Evolutionary conservation across 768 basidiomycete species (phyloP).

Genomic region (Sarcomyxa edulis): DNA sequence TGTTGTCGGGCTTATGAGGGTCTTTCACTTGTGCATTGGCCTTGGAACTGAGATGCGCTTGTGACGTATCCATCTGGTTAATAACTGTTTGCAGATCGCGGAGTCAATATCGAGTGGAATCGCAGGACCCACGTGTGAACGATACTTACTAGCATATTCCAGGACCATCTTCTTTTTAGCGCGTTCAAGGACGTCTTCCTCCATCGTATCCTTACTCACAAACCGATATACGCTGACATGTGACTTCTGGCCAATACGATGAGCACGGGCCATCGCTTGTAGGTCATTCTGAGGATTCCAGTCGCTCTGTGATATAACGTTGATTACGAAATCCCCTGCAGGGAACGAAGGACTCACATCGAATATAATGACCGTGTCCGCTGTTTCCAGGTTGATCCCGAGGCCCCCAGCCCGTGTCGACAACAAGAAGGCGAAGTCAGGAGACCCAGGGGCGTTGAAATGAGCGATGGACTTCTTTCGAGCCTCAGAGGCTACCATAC

Average conservation of each 20-base stretch:
- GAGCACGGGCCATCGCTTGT: slow-evolving; percentile 98
- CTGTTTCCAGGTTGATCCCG: slow-evolving; percentile 98
- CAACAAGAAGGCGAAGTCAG: slow-evolving; percentile 94
- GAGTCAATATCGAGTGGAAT: slow-evolving; percentile 7
- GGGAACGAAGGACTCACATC: slow-evolving; percentile 56
- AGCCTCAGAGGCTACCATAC: slow-evolving; percentile 88
- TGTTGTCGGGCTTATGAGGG: slow-evolving; percentile 68
- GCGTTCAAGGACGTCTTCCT: slow-evolving; percentile 96
- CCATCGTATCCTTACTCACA: slow-evolving; percentile 99
- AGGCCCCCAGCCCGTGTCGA: slow-evolving; percentile 96
- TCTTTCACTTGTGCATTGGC: slow-evolving; percentile 56
- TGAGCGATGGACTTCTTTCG: slow-evolving; percentile 96
- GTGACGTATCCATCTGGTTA: slow-evolving; percentile 99
- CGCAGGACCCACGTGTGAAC: neutral
- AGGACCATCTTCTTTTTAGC: slow-evolving; percentile 99
- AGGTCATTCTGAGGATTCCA: slow-evolving; percentile 99
- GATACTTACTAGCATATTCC: slow-evolving; percentile 92
- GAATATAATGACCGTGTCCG: slow-evolving; percentile 98
- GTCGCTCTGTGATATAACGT: slow-evolving; percentile 60
- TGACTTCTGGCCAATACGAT: slow-evolving; percentile 97
- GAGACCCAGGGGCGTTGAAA: slow-evolving; percentile 90
- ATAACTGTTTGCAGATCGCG: slow-evolving; percentile 60
- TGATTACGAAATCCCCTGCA: slow-evolving; percentile 8
- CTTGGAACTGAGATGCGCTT: slow-evolving; percentile 89
- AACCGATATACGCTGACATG: slow-evolving; percentile 99